Base-by-base conservation (phyloP, 2,329 filamentous ascomycete species). In the Ophiostoma triangulosporum region DNA sequence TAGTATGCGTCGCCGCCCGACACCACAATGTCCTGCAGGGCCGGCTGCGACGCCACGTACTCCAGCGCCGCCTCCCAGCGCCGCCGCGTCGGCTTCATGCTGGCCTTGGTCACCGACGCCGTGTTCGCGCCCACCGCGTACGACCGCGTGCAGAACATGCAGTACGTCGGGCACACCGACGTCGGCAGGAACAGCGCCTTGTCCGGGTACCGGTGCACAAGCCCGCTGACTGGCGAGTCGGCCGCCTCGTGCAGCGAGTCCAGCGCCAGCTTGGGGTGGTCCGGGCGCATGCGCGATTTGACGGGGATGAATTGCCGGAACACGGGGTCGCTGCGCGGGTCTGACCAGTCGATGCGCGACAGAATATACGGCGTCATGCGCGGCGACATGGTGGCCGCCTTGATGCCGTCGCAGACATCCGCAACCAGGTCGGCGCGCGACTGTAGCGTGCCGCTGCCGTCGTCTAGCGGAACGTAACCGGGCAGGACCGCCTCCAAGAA, bases 191-290 rank as follows among this genome's bases (percentile, higher is more conserved):
- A 81, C 6, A 84, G 64, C 2, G 75, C 79, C 63, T 80, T 81
- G 56, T 82, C 78, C 0, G 73, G 73, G 61, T 84, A 84, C n/a
- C 80, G 71, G 62, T 83, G 79, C 2, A 83, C 77, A 3, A 83
- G 63, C 0, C 77, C 78, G 15, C 70, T 66, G 2, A 81, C 76
- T 0, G 76, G 75, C 6, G 72, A 76, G 58, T 83, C 77, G 3
- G 66, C 65, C 27, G 68, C 66, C 66, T 84, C 80, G 45, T 77
- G 68, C n/a, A 83, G 65, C 0, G 79, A 80, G 62, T 83, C 80
- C 3, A 81, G 61, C 0, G 65, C 66, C n/a, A 77, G 60, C 51
- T 70, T 69, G 0, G 74, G 73, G 59, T 83, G 79, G 57, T 83
- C 76, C 0, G 70, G 66, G 9, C 73, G 58, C 60, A 79, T 71